Evolutionary conservation across 2,329 filamentous ascomycete genomes (phyloP).

Genomic region (Capronia americana): DNA sequence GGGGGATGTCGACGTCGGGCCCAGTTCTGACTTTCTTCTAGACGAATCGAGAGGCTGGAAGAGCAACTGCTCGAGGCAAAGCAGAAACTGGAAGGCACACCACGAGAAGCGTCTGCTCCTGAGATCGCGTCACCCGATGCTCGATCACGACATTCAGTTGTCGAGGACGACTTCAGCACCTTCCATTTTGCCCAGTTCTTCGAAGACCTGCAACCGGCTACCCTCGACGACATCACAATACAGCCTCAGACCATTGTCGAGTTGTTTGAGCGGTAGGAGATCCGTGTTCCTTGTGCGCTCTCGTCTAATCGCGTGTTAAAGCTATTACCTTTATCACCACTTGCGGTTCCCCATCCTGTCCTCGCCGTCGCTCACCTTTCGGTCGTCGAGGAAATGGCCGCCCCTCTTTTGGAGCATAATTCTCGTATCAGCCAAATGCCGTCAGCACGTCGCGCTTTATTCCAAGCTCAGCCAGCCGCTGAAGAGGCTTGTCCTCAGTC

Average conservation of each 20-base stretch:
- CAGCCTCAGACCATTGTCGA: constrained; percentile 12
- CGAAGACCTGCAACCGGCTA: constrained; percentile 10
- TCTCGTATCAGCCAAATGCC: constrained; percentile 19
- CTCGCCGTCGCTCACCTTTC: constrained; percentile 10
- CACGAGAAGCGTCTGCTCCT: neutral
- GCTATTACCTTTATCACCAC: constrained; percentile 19
- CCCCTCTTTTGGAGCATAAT: constrained; percentile 22
- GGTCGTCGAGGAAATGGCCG: constrained; percentile 20
- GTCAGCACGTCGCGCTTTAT: constrained; percentile 7
- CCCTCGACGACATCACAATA: constrained; percentile 17
- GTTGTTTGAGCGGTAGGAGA: constrained; percentile 16
- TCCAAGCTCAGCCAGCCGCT: constrained; percentile 20
- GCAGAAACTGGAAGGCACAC: constrained; percentile 17
- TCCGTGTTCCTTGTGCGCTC: neutral
- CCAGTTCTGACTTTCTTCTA: constrained; percentile 6
- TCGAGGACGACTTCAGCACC: constrained; percentile 17
- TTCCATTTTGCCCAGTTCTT: constrained; percentile 14
- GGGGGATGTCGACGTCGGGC: neutral
- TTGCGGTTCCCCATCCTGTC: constrained; percentile 17
- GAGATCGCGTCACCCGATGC: neutral
- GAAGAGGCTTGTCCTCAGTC: constrained; percentile 18
- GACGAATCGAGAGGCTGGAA: constrained; percentile 19
- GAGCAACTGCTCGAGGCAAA: constrained; percentile 17
- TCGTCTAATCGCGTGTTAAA: neutral
- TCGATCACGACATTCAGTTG: neutral